Base-by-base conservation (phyloP, 2,329 filamentous ascomycete genomes). In the Lasiodiplodia hormozganensis region DNA sequence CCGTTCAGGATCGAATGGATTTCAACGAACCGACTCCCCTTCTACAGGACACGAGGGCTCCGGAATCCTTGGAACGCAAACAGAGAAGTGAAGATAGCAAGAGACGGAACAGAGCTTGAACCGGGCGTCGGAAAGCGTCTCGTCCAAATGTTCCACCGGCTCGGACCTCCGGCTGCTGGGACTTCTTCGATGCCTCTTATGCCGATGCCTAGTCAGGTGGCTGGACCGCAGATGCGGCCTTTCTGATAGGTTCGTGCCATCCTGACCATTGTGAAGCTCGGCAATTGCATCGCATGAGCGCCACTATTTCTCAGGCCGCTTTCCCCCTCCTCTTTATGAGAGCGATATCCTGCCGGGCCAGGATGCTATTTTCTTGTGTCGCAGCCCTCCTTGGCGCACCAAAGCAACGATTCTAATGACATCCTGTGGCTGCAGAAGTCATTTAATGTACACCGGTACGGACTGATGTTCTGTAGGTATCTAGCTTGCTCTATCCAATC, bases 51-150 rank as follows among this genome's bases (percentile, higher is more conserved):
- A 0, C 85, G 94, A 71, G 94, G 95, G 0, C 81, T 98, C 67
- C 88, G 94, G 40, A 98, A 98, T 76, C 92, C 93, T 0, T 97
- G 94, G 93, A 98, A 98, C 78, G 92, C 93, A 4, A 97, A 97
- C 75, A 85, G 95, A 65, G 95, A 98, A 76, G 92, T 98, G 70
- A 98, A 98, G 80, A 97, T 98, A 76, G 95, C 95, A 28, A 87
- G 95, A 74, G 95, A 98, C 74, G 95, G 95, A 2, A 98, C 95
- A 0, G 95, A 98, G 78, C 83, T 98, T 65, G 95, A 98, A 79
- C 92, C 94, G 34, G 87, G 85, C 36, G 87, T 97, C 53, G 95
- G 94, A 5, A 88, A 89, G 73, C 88, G 88, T 73, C 82, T 98
- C 66, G 85, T 96, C 70, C 89, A 89, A 54, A 86, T 97, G 74